Evolutionary conservation across 768 basidiomycete species (phyloP), one percentile per base, ranked within the genome.

Genomic region (Panaeolus cyanescens): DNA sequence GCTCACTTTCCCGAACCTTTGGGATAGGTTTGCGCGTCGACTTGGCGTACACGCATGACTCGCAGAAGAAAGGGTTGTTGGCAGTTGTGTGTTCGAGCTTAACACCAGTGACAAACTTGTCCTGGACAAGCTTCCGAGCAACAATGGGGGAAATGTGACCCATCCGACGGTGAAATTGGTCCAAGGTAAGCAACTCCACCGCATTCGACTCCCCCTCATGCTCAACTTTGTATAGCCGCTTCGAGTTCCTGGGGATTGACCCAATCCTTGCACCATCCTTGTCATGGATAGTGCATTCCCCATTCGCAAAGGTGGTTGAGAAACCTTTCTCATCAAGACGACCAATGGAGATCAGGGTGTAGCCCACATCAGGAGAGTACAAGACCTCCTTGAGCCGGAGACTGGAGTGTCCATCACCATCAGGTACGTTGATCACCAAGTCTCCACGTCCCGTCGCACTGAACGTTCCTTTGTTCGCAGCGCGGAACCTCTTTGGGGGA

Each of bases 11-110:
- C 20, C 67, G 68, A 1, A 62, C 68, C 57, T 73, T 74, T 32
- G 55, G 61, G n/a, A 76, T 65, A 7, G 64, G 61, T 40, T 75
- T 70, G 2, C 64, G 55, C 15, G 67, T 67, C 19, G 65, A 55
- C 62, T 79, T 77, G 22, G 69, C 74, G 25, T 68, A 68, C 37
- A 63, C 55, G 58, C 76, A 77, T 2, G 72, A 59, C 19, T 68
- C 70, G 60, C 74, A 75, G 5, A 57, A 78, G 5, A 79, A 62
- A 1, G 79, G 72, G 6, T 76, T 79, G 62, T 76, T 78, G 3
- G 74, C 71, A 7, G 77, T 69, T n/a, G n/a, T n/a, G n/a, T n/a
- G n/a, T 19, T 77, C 73, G 0, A 74, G 75, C 19, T 19, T 20
- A 5, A 40, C 19, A 19, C 39, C 39, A 6, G n/a, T 40, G n/a